Conservation (phyloP, 176 grass and related monocot species). For the Oryza glaberrima region DNA sequence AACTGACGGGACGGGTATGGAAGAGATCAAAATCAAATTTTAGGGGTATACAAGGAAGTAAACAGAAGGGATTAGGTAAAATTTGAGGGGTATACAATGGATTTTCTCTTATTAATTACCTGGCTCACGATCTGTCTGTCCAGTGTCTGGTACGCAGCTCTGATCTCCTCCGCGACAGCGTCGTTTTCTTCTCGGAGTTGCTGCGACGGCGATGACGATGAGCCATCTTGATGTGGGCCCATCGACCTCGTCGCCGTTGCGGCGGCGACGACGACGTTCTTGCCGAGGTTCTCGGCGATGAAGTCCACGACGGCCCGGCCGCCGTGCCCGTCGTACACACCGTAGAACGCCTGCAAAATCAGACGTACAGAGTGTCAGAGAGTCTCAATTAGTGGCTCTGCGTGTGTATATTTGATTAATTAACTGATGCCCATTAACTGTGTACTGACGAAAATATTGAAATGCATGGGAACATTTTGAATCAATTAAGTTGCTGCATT, state of each 20-base stretch:
- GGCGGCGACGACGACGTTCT: constrained; percentile 51
- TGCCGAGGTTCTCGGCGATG: constrained; percentile 65
- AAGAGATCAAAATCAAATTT: no score
- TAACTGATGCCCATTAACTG: not conserved
- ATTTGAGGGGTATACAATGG: no score
- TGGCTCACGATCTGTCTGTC: constrained; percentile 71
- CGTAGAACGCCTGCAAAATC: constrained; percentile 66
- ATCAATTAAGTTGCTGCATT: not conserved
- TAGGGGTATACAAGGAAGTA: no score
- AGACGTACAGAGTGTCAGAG: not conserved
- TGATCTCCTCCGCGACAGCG: constrained; percentile 53
- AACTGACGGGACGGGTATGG: no score
- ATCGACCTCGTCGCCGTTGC: no score
- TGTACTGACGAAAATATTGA: not conserved
- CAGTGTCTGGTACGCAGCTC: constrained; percentile 62
- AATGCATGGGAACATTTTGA: not conserved
- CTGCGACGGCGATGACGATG: not conserved
- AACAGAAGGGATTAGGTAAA: no score
- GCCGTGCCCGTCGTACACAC: constrained; percentile 87
- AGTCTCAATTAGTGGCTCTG: not conserved
- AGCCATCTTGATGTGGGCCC: not conserved
- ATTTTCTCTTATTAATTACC: constrained; percentile 43
- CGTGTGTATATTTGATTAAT: not conserved
- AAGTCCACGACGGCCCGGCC: constrained; percentile 76
- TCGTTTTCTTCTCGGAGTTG: not conserved